Evolutionary conservation across 768 basidiomycete species (phyloP).

Genomic region (Pleurotus sapidus): DNA sequence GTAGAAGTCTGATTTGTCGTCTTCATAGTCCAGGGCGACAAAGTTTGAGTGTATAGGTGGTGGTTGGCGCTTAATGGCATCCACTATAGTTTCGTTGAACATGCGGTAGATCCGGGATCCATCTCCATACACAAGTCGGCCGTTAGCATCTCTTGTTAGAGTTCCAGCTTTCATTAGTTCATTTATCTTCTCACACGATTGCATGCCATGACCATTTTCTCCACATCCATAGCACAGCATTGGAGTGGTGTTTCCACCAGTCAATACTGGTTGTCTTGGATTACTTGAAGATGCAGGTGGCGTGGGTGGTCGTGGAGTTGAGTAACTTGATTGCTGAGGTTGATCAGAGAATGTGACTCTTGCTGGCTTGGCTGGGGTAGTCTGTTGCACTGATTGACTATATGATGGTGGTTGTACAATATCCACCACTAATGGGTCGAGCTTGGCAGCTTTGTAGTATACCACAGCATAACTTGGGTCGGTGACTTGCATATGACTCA

Average conservation of each 20-base stretch:
- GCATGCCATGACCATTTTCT: background rate
- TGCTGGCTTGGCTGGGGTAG: background rate
- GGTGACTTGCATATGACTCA: background rate
- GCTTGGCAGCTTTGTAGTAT: constrained; percentile 4
- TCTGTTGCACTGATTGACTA: no score
- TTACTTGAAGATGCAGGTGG: background rate
- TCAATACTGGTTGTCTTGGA: background rate
- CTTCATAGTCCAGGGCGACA: background rate
- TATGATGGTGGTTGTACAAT: background rate
- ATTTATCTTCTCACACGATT: background rate
- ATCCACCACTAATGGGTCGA: background rate
- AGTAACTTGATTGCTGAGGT: background rate
- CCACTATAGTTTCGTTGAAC: background rate
- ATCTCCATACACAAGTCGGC: background rate
- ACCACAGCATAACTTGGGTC: background rate
- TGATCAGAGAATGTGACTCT: no score
- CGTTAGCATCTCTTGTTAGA: background rate
- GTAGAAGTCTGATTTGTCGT: background rate
- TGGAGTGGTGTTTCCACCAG: background rate
- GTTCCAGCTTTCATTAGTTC: background rate
- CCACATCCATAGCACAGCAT: background rate
- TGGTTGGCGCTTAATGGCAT: background rate
- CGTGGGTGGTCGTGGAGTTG: background rate
- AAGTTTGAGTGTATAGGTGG: background rate
- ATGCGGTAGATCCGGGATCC: background rate